Evolutionary conservation across 257 asterid species (phyloP), one percentile per base, ranked within the genome.

Genomic region (Primulina eburnea): DNA sequence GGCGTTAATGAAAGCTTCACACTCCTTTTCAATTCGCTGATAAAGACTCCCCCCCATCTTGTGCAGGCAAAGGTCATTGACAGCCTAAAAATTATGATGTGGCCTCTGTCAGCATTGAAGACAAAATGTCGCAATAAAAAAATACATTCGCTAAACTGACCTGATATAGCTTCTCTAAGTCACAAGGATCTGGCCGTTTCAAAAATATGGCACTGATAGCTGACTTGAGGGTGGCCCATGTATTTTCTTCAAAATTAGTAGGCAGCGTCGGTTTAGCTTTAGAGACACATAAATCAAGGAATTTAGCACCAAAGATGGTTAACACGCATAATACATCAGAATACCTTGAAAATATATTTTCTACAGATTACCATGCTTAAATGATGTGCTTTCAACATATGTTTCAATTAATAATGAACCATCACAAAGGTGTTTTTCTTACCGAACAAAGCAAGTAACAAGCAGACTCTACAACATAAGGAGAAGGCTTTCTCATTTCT

Each of bases 131-230:
- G n/a, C 52, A 4, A 30, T 28, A 72, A 75, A 64, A 71, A 67
- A 52, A 56, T n/a, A 30, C 12, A 62, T 26, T 21, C 6, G 38
- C 35, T 67, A 66, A 20, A 72, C 60, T 65, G 63, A 92, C 98
- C 89, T 91, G 99, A 68, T 94, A 94, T 70, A 94, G 96, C 78
- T 85, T 86, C 83, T 94, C 99, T 77, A 79, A 77, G 80, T 94
- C 97, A 77, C 99, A 89, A 4, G 97, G 96, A 86, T 89, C 85
- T 37, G 96, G 96, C 80, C 83, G 99, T 81, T 89, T 94, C 77
- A 90, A 77, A 86, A 93, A 93, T 83, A 93, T 90, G 68, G 97
- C 87, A 75, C 84, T 79, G 50, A 94, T 91, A 56, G 99, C 99
- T 59, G 96, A 91, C 82, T 89, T 89, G 16, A 94, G 95, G 11